phyloP scores from a whole-genome alignment of 345 rosid species.

The Moricandia arvensis region DNA sequence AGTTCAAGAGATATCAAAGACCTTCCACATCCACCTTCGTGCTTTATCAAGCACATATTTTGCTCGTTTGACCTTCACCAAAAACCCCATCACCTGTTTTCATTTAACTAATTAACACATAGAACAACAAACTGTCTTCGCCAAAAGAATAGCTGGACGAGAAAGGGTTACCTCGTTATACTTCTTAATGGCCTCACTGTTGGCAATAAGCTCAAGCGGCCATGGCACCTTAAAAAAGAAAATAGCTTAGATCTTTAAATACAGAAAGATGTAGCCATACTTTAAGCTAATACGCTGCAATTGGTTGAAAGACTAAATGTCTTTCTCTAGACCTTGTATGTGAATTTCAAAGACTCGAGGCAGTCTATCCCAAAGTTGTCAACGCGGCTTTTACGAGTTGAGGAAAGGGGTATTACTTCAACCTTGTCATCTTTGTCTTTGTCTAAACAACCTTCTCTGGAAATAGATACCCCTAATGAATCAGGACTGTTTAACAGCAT shows the following conservation, averaged over 20 bases:
- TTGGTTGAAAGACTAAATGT: constrained; percentile 24
- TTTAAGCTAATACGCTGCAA: constrained; percentile 14
- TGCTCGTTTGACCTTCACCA: constrained; percentile 95
- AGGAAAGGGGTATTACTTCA: constrained; percentile 39
- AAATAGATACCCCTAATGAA: constrained; percentile 70
- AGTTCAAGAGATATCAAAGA: constrained; percentile 27
- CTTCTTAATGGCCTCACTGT: constrained; percentile 78
- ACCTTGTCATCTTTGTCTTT: constrained; percentile 59
- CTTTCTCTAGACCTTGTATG: constrained; percentile 63
- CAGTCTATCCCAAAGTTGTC: constrained; percentile 70
- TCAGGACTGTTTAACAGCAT: constrained; percentile 75
- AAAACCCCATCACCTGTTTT: constrained; percentile 84
- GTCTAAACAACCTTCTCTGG: constrained; percentile 50
- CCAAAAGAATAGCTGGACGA: constrained; percentile 25
- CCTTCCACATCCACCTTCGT: constrained; percentile 99
- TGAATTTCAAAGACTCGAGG: constrained; percentile 73
- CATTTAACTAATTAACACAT: constrained; percentile 29
- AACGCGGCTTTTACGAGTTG: constrained; percentile 48
- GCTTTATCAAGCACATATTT: constrained; percentile 95
- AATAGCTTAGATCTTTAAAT: background rate
- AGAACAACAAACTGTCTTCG: constrained; percentile 1
- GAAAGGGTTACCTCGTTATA: constrained; percentile 76
- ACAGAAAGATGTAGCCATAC: constrained; percentile 9
- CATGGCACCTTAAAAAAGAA: constrained; percentile 73
- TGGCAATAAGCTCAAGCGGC: constrained; percentile 97